phyloP scores from a whole-genome alignment of 164 flowering plant genomes.

The Paratinospora sagittata region DNA sequence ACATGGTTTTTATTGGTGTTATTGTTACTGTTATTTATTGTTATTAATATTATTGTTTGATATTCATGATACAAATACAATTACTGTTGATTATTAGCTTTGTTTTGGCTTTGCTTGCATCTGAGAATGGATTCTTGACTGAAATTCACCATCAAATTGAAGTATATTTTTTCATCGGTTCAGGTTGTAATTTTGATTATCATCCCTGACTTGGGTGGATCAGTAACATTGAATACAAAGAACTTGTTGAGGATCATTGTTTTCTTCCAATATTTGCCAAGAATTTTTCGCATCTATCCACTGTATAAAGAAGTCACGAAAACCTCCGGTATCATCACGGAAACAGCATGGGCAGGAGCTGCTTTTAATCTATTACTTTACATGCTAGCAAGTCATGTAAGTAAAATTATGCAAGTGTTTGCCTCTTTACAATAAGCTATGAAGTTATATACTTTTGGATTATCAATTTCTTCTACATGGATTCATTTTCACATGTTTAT shows the following conservation, averaged over 20 bases:
- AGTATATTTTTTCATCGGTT: not conserved
- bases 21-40: too few relatives aligned
- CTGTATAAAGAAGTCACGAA: constrained; percentile 68
- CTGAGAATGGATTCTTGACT: not conserved
- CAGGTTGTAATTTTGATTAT: constrained; percentile 62
- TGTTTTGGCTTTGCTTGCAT: not conserved
- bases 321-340: constrained; percentile 78
- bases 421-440: not conserved
- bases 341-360: constrained; percentile 97
- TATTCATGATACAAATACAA: too few relatives aligned
- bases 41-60: too few relatives aligned
- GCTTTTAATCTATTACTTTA: constrained; percentile 85
- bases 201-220: constrained; percentile 54
- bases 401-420: constrained; percentile 15
- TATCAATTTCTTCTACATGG: too few relatives aligned
- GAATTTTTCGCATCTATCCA: constrained; percentile 63
- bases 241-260: constrained; percentile 62
- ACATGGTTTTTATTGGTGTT: too few relatives aligned
- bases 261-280: constrained; percentile 69
- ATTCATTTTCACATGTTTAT: too few relatives aligned
- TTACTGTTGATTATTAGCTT: not conserved
- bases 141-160: not conserved
- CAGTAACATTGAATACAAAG: constrained; percentile 53
- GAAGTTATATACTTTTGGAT: too few relatives aligned
- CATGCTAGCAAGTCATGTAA: constrained; percentile 98